These are phyloP conservation scores for Quaeritorhiza haematococci DNA, from an alignment of 371 early-diverging fungal genomes.

Conservation along the genomic window DNA sequence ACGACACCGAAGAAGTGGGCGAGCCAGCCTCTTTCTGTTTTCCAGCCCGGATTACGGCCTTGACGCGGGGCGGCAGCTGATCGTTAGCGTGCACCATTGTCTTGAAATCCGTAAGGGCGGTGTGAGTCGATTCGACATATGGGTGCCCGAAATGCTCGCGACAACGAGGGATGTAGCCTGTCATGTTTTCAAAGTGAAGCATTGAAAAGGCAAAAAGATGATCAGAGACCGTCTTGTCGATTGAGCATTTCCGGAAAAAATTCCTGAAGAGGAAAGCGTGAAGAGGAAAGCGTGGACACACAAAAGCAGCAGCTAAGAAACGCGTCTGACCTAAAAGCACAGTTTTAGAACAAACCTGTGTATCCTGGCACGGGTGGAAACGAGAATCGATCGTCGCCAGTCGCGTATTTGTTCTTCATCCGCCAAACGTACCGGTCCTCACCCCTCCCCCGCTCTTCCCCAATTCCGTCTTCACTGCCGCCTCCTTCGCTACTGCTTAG, in stretches of 20 bases:
- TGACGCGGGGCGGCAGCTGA: conserved; percentile 36
- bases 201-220: too few relatives aligned
- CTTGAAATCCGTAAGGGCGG: conserved; percentile 39
- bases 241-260: too few relatives aligned
- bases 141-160: conserved; percentile 48
- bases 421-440: conserved; percentile 33
- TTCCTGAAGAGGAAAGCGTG: too few relatives aligned
- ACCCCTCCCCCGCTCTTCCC: background rate
- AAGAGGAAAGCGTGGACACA: background rate
- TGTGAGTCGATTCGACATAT: conserved; percentile 43
- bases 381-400: conserved; percentile 46
- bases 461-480: background rate
- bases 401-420: conserved; percentile 34
- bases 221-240: too few relatives aligned
- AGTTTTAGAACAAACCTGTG: conserved; percentile 26
- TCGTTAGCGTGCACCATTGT: conserved; percentile 36
- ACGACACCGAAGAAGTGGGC: conserved; percentile 4
- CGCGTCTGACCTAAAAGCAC: background rate
- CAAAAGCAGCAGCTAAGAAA: background rate
- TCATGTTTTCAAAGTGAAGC: background rate
- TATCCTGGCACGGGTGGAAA: conserved; percentile 52
- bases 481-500: background rate
- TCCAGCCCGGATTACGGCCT: conserved; percentile 23
- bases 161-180: conserved; percentile 46
- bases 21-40: background rate